Conservation (phyloP, 495 filamentous ascomycete species). For the Pyronema domesticum region DNA sequence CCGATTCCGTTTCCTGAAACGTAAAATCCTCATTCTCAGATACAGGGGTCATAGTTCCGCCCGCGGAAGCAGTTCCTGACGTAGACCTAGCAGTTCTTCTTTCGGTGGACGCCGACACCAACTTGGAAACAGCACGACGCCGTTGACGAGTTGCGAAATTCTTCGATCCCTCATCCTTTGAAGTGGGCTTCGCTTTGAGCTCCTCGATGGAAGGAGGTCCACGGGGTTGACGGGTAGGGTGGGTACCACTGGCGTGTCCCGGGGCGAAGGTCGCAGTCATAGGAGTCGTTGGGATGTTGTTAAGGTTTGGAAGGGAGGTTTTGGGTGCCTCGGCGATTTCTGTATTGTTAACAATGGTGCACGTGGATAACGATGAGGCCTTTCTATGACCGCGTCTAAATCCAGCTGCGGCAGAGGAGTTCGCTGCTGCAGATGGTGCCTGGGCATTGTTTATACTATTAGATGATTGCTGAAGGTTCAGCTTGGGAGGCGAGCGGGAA, state of each 20-base stretch:
- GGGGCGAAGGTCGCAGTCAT: constrained; percentile 79
- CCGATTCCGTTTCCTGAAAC: constrained; percentile 71
- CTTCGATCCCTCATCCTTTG: constrained; percentile 91
- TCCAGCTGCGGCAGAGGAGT: constrained; percentile 27
- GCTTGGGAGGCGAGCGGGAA: constrained; percentile 33
- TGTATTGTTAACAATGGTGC: constrained; percentile 37
- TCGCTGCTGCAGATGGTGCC: background rate
- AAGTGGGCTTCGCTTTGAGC: constrained; percentile 72
- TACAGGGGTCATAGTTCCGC: constrained; percentile 72
- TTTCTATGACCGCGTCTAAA: constrained; percentile 91
- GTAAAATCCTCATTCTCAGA: constrained; percentile 65
- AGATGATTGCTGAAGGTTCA: constrained; percentile 31
- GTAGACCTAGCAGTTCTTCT: constrained; percentile 51
- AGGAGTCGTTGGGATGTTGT: constrained; percentile 61
- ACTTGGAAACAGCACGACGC: constrained; percentile 73
- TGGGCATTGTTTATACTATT: background rate
- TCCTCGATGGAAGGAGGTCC: constrained; percentile 87
- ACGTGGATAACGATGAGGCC: constrained; percentile 57
- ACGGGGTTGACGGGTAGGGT: constrained; percentile 82
- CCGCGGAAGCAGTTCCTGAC: constrained; percentile 37
- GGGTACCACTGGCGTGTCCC: constrained; percentile 82
- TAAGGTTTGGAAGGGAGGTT: constrained; percentile 54
- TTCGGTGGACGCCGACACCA: constrained; percentile 78
- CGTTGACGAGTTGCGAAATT: constrained; percentile 93
- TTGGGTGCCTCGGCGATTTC: constrained; percentile 38